Base-by-base conservation (phyloP, 2,329 filamentous ascomycete genomes). In the Exophiala mesophila region DNA sequence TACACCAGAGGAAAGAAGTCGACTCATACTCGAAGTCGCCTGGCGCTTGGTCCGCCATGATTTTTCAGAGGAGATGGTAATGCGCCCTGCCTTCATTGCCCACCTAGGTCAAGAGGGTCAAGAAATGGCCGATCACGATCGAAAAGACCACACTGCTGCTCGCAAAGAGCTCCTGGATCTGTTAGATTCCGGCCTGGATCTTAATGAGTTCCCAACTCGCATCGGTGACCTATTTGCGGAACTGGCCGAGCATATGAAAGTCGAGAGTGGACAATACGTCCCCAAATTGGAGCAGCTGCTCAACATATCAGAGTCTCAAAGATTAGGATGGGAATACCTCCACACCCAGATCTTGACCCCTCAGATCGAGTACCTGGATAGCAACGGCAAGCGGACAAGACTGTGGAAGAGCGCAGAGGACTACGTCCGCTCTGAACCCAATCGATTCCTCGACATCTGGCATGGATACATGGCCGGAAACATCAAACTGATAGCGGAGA, bases 21-120 rank as follows among this genome's bases (percentile, higher is more conserved):
- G 31, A 5, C 40, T 50, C 6, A 36, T 54, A 7, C 30, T 26
- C 15, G 41, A 49, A 28, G 38, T 51, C 32, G 47, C 47, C 19
- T 50, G 47, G 47, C 52, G 47, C 17, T 45, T 54, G 3, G 45
- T 54, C 34, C 49, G 52, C 2, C 52, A 54, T 36, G 52, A 54
- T 34, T 35, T 54, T 13, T 54, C 49, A 8, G 52, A 54, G 36
- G 52, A 54, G 24, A 23, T 54, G 3, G 40, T 54, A 16, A 53
- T 54, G 52, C 47, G 52, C 8, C 49, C 52, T 2, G 52, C 52
- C 5, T 53, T 54, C 43, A 33, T 47, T 23, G 23, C 30, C n/a
- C 30, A 48, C 23, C 39, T 54, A 2, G 50, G 50, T 19, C 19
- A 29, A 2, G 30, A 39, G 23, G 52, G 52, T n/a, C 9, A 29